These are phyloP conservation scores for Coffea eugenioides DNA, from an alignment of 257 asterid genomes.

Conservation along the genomic window DNA sequence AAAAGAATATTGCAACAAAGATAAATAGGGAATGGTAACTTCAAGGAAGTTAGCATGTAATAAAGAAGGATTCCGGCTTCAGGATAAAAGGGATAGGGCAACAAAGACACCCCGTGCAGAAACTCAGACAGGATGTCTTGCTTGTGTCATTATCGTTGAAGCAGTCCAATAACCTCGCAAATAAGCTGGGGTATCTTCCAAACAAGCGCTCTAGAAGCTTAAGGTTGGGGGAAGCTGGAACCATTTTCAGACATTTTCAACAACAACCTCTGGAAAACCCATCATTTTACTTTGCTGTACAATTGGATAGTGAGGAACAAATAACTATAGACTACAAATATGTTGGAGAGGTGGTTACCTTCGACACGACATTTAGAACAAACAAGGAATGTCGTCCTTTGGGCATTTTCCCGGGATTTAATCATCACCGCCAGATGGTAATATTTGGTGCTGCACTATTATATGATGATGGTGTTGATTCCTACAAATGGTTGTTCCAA, in stretches of 20 bases:
- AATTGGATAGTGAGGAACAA: constrained; percentile 46
- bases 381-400: constrained; percentile 44
- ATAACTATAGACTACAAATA: constrained; percentile 50
- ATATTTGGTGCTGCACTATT: constrained; percentile 62
- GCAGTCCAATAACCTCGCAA: background rate
- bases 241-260: constrained; percentile 41
- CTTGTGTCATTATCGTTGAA: background rate
- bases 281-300: constrained; percentile 43
- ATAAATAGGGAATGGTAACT: background rate
- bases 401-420: constrained; percentile 50
- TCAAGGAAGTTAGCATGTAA: background rate
- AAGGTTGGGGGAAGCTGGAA: constrained; percentile 44
- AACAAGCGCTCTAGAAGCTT: constrained; percentile 35
- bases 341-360: constrained; percentile 50
- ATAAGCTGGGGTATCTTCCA: constrained; percentile 29
- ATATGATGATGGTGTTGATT: constrained; percentile 50
- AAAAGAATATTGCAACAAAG: background rate
- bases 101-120: background rate
- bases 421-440: constrained; percentile 48
- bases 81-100: background rate
- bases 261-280: constrained; percentile 45
- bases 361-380: constrained; percentile 48
- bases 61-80: background rate
- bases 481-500: constrained; percentile 54
- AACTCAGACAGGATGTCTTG: background rate